These are phyloP conservation scores for Alternaria gaisen DNA, from an alignment of 2,329 filamentous ascomycete genomes.

Conservation along the genomic window DNA sequence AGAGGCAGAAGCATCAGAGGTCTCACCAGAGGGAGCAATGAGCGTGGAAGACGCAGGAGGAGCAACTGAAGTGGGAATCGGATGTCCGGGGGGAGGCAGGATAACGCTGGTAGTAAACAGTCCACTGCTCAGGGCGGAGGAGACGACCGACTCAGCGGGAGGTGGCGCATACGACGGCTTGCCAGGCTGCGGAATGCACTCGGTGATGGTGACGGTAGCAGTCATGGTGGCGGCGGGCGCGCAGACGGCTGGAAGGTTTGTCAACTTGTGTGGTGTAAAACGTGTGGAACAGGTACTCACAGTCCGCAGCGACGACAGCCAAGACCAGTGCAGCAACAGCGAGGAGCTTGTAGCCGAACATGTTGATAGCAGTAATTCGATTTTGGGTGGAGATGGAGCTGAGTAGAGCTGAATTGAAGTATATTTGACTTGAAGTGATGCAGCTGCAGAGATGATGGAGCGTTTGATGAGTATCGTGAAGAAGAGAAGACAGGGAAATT, in stretches of 20 bases:
- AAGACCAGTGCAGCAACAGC: constrained; percentile 30
- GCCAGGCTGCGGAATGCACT: constrained; percentile 28
- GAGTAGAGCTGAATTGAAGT: constrained; percentile 29
- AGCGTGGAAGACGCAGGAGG: constrained; percentile 8
- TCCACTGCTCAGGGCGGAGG: constrained; percentile 22
- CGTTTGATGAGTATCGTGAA: constrained; percentile 22
- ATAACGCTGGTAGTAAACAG: constrained; percentile 15
- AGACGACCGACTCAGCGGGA: constrained; percentile 26
- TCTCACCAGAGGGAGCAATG: neutral
- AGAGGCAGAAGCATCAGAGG: constrained; percentile 2
- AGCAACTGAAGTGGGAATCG: constrained; percentile 13
- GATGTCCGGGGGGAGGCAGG: constrained; percentile 16
- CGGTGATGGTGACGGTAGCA: constrained; percentile 38
- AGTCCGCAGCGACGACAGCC: constrained; percentile 29
- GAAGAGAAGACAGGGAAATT: constrained; percentile 11
- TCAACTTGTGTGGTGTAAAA: constrained; percentile 20
- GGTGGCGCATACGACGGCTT: constrained; percentile 8
- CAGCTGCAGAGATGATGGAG: constrained; percentile 33
- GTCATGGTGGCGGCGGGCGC: constrained; percentile 36
- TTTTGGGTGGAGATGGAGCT: constrained; percentile 23
- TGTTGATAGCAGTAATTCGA: constrained; percentile 29
- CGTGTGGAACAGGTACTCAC: constrained; percentile 17
- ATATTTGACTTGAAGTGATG: constrained; percentile 32
- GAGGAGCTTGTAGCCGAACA: constrained; percentile 40
- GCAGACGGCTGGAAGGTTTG: constrained; percentile 20